phyloP scores from a whole-genome alignment of 805 yeast genomes.

The Kodamaea restingae region DNA sequence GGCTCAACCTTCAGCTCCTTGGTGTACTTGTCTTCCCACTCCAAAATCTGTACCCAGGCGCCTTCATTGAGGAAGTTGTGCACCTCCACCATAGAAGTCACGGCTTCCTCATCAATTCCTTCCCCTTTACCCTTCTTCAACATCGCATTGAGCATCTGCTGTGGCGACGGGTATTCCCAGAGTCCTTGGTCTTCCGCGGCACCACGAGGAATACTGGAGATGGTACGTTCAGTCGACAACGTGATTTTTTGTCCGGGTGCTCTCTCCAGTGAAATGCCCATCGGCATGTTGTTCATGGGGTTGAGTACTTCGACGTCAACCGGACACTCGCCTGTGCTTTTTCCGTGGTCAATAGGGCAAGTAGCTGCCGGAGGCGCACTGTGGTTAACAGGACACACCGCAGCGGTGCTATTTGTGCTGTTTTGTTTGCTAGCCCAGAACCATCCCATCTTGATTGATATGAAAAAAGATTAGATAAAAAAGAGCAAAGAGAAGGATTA shows the following conservation, averaged over 20 bases:
- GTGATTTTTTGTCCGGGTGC: constrained; percentile 78
- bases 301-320: constrained; percentile 44
- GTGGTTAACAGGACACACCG: constrained; percentile 34
- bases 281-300: constrained; percentile 89
- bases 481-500: too few relatives aligned
- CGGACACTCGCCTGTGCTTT: constrained; percentile 4
- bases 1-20: constrained; percentile 56
- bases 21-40: constrained; percentile 83
- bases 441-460: constrained; percentile 66
- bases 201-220: constrained; percentile 87
- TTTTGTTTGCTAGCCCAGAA: constrained; percentile 67
- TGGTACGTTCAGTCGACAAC: constrained; percentile 78
- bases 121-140: constrained; percentile 85
- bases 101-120: constrained; percentile 91
- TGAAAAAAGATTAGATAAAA: neutral
- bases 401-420: constrained; percentile 11
- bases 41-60: constrained; percentile 90
- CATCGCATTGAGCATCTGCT: constrained; percentile 99
- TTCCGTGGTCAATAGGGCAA: constrained; percentile 36
- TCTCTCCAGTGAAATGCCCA: constrained; percentile 55
- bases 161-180: constrained; percentile 99
- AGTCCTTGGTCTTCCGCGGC: constrained; percentile 57
- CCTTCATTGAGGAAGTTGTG: constrained; percentile 96
- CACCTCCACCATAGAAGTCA: constrained; percentile 93
- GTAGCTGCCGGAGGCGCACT: constrained; percentile 13